phyloP scores from a whole-genome alignment of 2,329 filamentous ascomycete species.

The Pestalotiopsis sp. region DNA sequence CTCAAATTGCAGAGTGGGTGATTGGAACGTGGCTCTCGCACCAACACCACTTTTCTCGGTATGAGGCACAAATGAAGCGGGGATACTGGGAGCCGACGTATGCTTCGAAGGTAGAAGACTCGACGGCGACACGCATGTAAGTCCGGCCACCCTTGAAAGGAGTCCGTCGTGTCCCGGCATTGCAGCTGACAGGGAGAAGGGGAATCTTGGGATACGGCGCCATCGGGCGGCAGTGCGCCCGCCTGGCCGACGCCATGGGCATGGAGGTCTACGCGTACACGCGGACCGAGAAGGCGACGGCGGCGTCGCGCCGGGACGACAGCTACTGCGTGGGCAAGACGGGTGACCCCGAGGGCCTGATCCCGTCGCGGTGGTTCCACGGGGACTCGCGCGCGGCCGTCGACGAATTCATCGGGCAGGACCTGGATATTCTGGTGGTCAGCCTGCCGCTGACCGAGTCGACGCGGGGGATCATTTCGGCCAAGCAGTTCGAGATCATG shows the following conservation, averaged over 20 bases:
- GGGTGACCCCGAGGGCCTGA: slow-evolving; percentile 42
- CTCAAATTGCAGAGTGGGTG: slow-evolving; percentile 61
- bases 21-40: slow-evolving; percentile 53
- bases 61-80: background rate
- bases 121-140: slow-evolving; percentile 1
- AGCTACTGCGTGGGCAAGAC: slow-evolving; percentile 68
- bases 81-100: slow-evolving; percentile 9
- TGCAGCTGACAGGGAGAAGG: slow-evolving; percentile 19
- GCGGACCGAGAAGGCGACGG: slow-evolving; percentile 60
- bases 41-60: slow-evolving; percentile 38
- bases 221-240: slow-evolving; percentile 46
- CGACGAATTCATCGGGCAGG: slow-evolving; percentile 41
- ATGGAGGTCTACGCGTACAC: slow-evolving; percentile 73
- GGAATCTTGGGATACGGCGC: slow-evolving; percentile 47
- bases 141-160: background rate
- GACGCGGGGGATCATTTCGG: slow-evolving; percentile 43
- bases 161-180: background rate
- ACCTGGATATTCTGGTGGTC: slow-evolving; percentile 45
- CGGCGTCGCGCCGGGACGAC: slow-evolving; percentile 58
- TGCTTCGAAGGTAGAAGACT: background rate
- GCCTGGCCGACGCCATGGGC: slow-evolving; percentile 59
- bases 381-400: slow-evolving; percentile 34
- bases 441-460: slow-evolving; percentile 41
- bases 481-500: slow-evolving; percentile 39
- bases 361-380: slow-evolving; percentile 45